Evolutionary conservation across 495 filamentous ascomycete genomes (phyloP).

Genomic region (Aeminium ludgeri): DNA sequence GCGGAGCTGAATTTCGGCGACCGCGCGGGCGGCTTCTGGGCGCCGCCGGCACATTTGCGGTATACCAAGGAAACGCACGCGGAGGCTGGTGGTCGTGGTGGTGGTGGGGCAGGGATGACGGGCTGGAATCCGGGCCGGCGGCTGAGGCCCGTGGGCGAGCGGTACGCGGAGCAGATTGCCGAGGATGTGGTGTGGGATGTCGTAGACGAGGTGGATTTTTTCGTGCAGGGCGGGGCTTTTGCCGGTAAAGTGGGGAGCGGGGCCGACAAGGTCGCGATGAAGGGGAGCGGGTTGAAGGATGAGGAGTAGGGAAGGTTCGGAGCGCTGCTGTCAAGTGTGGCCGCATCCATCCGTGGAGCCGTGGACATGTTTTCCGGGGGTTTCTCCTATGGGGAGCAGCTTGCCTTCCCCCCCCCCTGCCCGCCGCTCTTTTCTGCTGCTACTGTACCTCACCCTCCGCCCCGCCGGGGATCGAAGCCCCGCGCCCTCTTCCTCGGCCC

Average conservation of each 20-base stretch:
- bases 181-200: constrained; percentile 89
- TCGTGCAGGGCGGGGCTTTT: constrained; percentile 45
- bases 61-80: constrained; percentile 11
- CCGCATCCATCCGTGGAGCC: too few relatives aligned
- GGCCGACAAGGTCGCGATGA: neutral
- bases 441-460: too few relatives aligned
- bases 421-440: too few relatives aligned
- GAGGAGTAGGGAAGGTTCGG: constrained; percentile 9
- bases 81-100: neutral
- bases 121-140: constrained; percentile 11
- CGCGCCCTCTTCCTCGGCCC: too few relatives aligned
- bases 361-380: too few relatives aligned
- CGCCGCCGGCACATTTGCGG: constrained; percentile 43
- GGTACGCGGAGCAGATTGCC: constrained; percentile 86
- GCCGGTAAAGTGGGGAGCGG: constrained; percentile 19
- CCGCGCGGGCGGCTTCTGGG: constrained; percentile 68
- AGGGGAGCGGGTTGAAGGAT: constrained; percentile 2
- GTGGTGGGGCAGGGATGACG: constrained; percentile 2
- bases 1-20: constrained; percentile 77
- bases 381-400: too few relatives aligned
- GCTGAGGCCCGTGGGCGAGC: constrained; percentile 43
- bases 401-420: too few relatives aligned
- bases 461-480: too few relatives aligned
- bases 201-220: constrained; percentile 77
- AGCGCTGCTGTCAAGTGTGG: too few relatives aligned